phyloP scores from a whole-genome alignment of 2,329 filamentous ascomycete genomes.

The Dactylella cylindrospora region DNA sequence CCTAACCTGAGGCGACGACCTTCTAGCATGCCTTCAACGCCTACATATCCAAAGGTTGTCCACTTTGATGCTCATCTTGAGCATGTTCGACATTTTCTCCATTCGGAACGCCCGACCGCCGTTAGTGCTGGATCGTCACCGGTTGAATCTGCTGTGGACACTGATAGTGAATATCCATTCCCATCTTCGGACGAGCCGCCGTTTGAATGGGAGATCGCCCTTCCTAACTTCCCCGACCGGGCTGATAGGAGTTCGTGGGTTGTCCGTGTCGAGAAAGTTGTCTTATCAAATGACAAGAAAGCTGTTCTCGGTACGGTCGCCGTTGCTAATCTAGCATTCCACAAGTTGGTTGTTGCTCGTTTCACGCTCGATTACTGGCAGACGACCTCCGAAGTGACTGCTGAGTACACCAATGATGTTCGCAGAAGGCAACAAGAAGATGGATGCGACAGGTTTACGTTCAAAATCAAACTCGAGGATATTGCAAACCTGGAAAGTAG shows the following conservation, averaged over 20 bases:
- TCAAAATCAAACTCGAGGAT: constrained; percentile 89
- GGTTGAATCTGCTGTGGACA: constrained; percentile 75
- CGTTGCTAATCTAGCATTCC: constrained; percentile 84
- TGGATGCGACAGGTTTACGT: constrained; percentile 84
- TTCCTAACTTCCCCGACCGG: constrained; percentile 75
- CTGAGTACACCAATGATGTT: constrained; percentile 82
- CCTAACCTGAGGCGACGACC: constrained; percentile 71
- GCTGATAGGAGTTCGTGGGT: constrained; percentile 16
- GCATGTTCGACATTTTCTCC: constrained; percentile 91
- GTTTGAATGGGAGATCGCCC: constrained; percentile 83
- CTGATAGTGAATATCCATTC: constrained; percentile 88
- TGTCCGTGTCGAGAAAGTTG: constrained; percentile 81
- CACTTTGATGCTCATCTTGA: constrained; percentile 97
- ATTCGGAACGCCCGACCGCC: constrained; percentile 90
- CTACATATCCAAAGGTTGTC: constrained; percentile 93
- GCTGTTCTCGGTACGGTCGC: constrained; percentile 78
- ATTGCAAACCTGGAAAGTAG: constrained; percentile 88
- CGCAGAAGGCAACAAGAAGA: constrained; percentile 65
- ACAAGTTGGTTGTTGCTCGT: constrained; percentile 83
- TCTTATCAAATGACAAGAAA: constrained; percentile 84
- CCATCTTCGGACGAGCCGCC: constrained; percentile 60
- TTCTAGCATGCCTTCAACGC: constrained; percentile 95
- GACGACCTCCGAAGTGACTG: constrained; percentile 89
- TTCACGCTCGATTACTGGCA: constrained; percentile 99
- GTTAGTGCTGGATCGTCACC: constrained; percentile 94